phyloP scores from a whole-genome alignment of 352 stramenopile genomes.

The Globisporangium apiculatum region DNA sequence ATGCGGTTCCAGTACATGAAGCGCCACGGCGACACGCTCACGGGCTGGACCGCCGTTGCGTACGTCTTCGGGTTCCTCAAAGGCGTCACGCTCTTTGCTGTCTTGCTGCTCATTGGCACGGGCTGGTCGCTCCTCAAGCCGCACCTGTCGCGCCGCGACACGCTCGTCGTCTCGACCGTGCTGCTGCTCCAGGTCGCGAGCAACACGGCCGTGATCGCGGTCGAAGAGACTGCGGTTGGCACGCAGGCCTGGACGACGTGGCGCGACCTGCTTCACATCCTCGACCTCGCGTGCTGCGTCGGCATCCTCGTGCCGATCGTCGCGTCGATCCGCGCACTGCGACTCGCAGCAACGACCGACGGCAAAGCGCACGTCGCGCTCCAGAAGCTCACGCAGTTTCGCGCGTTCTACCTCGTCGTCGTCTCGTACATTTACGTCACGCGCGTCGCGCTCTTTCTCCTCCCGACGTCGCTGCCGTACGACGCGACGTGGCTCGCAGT shows the following conservation, averaged over 20 bases:
- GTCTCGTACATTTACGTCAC: slow-evolving; percentile 98
- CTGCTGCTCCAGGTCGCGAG: slow-evolving; percentile 91
- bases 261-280: slow-evolving; percentile 90
- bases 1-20: slow-evolving; percentile 96
- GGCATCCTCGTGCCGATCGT: slow-evolving; percentile 95
- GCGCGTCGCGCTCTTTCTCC: slow-evolving; percentile 93
- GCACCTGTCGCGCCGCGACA: slow-evolving; percentile 91
- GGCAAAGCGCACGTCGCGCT: slow-evolving; percentile 87
- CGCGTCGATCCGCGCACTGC: slow-evolving; percentile 90
- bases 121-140: slow-evolving; percentile 97
- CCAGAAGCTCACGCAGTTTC: slow-evolving; percentile 94
- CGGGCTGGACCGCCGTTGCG: slow-evolving; percentile 91
- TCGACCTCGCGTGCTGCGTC: slow-evolving; percentile 96
- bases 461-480: slow-evolving; percentile 90
- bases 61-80: slow-evolving; percentile 96
- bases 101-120: slow-evolving; percentile 96
- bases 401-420: slow-evolving; percentile 95
- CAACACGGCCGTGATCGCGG: slow-evolving; percentile 91
- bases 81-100: slow-evolving; percentile 94
- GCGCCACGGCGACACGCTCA: slow-evolving; percentile 87
- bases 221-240: slow-evolving; percentile 77
- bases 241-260: slow-evolving; percentile 60
- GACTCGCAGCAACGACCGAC: slow-evolving; percentile 75
- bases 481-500: slow-evolving; percentile 72
- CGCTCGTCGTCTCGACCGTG: slow-evolving; percentile 92